Evolutionary conservation across 352 stramenopile genomes (phyloP), one percentile per base, ranked within the genome.

Genomic region (Phytophthora uliginosa): DNA sequence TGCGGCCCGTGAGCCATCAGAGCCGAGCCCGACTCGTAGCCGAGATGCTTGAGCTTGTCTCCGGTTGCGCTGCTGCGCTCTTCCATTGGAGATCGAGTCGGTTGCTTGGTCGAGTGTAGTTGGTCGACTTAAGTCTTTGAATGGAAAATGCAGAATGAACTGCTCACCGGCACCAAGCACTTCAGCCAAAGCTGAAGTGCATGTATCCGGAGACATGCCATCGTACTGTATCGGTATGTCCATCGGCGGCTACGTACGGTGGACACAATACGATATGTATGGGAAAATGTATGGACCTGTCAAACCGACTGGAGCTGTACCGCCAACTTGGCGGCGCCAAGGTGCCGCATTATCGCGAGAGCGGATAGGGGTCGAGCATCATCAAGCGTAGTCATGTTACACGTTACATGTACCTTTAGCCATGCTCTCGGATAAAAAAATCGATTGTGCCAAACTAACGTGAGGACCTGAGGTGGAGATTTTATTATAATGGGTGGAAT

Each of bases 1-100:
- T 82, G 60, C 7, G 80, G 74, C 0, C 79, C 79, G 7, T 84
- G 40, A 12, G 70, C 63, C 59, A 85, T 71, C 36, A 85, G 45
- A n/a, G 59, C 52, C 7, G 69, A 12, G 26, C 63, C 76, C 22
- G 71, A 78, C 20, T 70, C 67, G 48, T 73, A 74, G 36, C 47
- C 34, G 58, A 68, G 26, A 10, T 72, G 56, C 51, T 72, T 72
- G 48, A 28, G 31, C 22, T 38, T 59, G 33, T 58, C 52, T 6
- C 28, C 26, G n/a, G 34, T 20, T 33, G 58, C 6, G 34, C 38
- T 66, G 20, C 2, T 68, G 8, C 36, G 61, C 24, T 55, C 64
- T 40, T 59, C 63, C 62, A 53, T 69, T 13, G 26, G 24, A 26
- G 28, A 24, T 51, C 52, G n/a, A 55, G 31, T 69, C 40, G 51